phyloP scores from a whole-genome alignment of 2,329 filamentous ascomycete species.

The Neospermospora avenae region DNA sequence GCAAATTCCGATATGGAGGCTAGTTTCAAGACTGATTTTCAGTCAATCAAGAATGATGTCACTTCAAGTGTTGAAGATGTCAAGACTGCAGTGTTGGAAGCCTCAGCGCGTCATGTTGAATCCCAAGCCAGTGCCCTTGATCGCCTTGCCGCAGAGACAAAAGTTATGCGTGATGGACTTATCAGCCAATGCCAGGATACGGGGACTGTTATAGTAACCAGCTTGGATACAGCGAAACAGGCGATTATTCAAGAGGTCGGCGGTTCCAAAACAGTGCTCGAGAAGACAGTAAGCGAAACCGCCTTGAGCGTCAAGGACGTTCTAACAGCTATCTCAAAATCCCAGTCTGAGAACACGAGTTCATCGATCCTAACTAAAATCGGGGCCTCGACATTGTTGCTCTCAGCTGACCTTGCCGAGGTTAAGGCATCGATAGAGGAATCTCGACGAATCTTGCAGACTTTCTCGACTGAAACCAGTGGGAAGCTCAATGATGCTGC shows the following conservation, averaged over 20 bases:
- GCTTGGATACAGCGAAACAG: background rate
- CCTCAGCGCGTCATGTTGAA: background rate
- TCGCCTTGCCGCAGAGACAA: background rate
- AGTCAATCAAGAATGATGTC: background rate
- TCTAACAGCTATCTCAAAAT: background rate
- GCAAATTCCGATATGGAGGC: background rate
- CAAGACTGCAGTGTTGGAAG: background rate
- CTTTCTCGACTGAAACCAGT: no score
- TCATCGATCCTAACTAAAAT: no score
- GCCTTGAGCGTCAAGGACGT: background rate
- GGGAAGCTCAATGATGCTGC: no score
- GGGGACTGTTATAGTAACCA: background rate
- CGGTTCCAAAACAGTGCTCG: background rate
- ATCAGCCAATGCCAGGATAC: background rate
- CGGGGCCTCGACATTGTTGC: no score
- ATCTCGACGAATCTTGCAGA: no score
- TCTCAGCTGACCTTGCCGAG: no score
- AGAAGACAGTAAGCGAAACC: background rate
- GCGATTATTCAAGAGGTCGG: background rate
- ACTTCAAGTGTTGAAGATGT: background rate
- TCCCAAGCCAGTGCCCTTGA: background rate
- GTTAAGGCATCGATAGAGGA: no score
- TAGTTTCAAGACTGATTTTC: background rate
- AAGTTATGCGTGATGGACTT: background rate
- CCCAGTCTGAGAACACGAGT: background rate